A percentile compares a stretch with the other conserved stretches of the same genome.
Conservation (phyloP, 2,329 filamentous ascomycete species). For the Pseudogymnoascus sp. region DNA sequence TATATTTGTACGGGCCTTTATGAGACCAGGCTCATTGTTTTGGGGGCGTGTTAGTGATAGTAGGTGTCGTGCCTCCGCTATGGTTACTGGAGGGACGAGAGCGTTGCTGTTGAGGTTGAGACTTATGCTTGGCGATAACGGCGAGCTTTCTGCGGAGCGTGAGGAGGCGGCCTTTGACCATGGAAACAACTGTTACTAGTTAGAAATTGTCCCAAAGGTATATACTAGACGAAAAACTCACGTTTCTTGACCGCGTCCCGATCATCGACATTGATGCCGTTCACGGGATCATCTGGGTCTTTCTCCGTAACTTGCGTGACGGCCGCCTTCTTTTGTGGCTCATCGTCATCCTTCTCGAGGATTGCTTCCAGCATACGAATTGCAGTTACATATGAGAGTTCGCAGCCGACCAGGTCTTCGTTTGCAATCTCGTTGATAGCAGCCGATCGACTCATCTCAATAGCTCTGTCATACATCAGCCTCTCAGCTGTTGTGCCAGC, state of each 20-base stretch:
- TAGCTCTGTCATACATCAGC: conserved; percentile 92
- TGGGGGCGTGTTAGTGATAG: conserved; percentile 26
- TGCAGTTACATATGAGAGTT: conserved; percentile 87
- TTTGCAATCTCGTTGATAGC: conserved; percentile 95
- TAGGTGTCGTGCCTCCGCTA: conserved; percentile 28
- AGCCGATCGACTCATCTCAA: conserved; percentile 93
- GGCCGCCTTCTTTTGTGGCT: conserved; percentile 33
- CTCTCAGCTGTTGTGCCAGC: conserved; percentile 90
- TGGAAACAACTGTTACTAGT: conserved; percentile 47
- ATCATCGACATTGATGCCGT: conserved; percentile 60
- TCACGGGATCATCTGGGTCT: conserved; percentile 28
- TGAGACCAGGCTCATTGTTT: background rate
- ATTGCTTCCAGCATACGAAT: conserved; percentile 94
- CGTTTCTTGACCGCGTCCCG: conserved; percentile 66
- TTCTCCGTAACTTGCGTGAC: background rate
- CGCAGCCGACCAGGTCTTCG: conserved; percentile 78
- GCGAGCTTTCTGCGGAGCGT: conserved; percentile 54
- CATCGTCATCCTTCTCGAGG: conserved; percentile 70
- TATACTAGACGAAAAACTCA: conserved; percentile 37
- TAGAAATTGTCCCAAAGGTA: conserved; percentile 25
- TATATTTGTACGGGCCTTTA: background rate
- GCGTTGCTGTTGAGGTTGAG: conserved; percentile 21
- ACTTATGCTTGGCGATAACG: conserved; percentile 46
- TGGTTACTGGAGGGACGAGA: conserved; percentile 24
- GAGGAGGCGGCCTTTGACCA: conserved; percentile 51